Evolutionary conservation across 129 eudicot species (phyloP).

Genomic region (Pseudognaphalium luteoalbum): DNA sequence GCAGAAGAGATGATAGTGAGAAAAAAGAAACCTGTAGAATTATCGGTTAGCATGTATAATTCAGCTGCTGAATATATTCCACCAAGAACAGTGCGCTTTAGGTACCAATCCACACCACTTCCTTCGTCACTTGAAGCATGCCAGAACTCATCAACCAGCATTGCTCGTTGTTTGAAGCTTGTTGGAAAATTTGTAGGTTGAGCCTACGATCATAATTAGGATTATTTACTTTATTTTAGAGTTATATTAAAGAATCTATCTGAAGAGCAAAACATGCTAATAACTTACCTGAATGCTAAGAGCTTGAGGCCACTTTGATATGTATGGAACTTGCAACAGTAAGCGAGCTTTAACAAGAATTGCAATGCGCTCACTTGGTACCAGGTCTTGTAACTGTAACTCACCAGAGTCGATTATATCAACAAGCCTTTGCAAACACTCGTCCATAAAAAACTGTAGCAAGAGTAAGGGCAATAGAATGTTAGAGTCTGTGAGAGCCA

Average conservation of each 20-base stretch:
- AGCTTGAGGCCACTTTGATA: conserved; percentile 94
- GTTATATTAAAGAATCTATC: neutral
- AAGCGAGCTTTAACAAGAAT: conserved; percentile 73
- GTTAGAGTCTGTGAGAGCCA: neutral
- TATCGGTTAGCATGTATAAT: conserved; percentile 86
- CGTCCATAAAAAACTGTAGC: conserved; percentile 88
- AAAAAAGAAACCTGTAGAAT: conserved; percentile 63
- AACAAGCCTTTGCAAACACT: conserved; percentile 78
- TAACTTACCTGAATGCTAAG: conserved; percentile 79
- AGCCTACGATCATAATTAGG: conserved; percentile 42
- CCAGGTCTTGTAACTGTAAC: conserved; percentile 47
- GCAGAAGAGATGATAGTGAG: neutral
- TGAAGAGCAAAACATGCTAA: neutral
- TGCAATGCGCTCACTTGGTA: conserved; percentile 76
- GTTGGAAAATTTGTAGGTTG: conserved; percentile 71
- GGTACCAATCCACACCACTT: conserved; percentile 79
- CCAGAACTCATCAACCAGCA: conserved; percentile 94
- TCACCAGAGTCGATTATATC: conserved; percentile 63
- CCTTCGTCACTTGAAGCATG: conserved; percentile 83
- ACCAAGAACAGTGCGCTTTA: conserved; percentile 84
- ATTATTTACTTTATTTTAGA: neutral
- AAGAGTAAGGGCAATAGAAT: neutral
- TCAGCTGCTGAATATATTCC: conserved; percentile 87
- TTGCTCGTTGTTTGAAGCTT: conserved; percentile 94
- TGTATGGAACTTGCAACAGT: conserved; percentile 80